Evolutionary conservation across 805 yeast genomes (phyloP), one percentile per base, ranked within the genome.

Genomic region (Saccharomycopsis sp.): DNA sequence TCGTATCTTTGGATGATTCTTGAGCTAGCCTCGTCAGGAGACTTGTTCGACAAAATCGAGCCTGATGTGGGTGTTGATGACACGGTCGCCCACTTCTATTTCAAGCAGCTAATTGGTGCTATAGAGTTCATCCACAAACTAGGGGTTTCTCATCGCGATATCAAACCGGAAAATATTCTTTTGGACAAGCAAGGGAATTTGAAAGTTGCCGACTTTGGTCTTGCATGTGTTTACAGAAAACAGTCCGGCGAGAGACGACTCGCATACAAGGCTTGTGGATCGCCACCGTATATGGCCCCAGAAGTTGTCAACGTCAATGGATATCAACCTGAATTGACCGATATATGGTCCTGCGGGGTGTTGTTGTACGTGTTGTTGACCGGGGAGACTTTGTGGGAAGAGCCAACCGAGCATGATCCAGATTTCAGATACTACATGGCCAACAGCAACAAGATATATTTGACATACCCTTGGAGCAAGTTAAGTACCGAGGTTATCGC

Each of bases 271-370:
- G 77, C 85, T 34, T 80, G 90, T 68, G 87, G 92, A 0, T 83
- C 88, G 1, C 87, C 89, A 1, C 91, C 91, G 3, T 87, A 87
- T 66, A 79, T 85, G 74, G 92, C 94, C 0, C 94, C 94, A 1
- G 94, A 87, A 64, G 78, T 87, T 18, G 70, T 78, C 20, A 63
- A 64, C 18, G 71, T 71, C 2, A 69, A 71, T 2, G 76, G 77
- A 2, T 87, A 87, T 63, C 82, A 79, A 51, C 82, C 89, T 0
- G 81, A 80, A 55, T 62, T 67, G 2, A 74, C 83, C 0, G 91
- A 85, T 68, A 69, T 84, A 16, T 85, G 91, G 91, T 83, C 89
- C 0, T 78, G 85, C 64, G 90, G 89, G 1, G 73, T 84, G 2
- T 80, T 85, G 1, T 59, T 85, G 12, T 84, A 80, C 68, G 90